Percentiles rank a stretch among this genome's conserved stretches.
Conservation (phyloP, 2,329 filamentous ascomycete species). For the Aspergillus sp. region DNA sequence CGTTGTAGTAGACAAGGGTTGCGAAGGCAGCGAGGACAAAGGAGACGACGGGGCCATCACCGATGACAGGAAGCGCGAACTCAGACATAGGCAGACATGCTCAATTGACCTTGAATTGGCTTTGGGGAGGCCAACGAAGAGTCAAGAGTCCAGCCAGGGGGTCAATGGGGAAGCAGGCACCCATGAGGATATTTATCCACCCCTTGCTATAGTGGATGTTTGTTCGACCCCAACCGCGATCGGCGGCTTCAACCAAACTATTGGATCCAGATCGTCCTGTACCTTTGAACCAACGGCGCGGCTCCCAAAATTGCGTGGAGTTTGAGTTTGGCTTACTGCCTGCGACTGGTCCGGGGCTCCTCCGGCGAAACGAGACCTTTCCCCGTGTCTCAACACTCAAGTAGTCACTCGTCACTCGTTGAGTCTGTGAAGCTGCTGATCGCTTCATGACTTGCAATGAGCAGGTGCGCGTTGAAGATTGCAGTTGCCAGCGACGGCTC, state of each 20-base stretch:
- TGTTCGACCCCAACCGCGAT: background rate
- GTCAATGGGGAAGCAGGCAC: too few species aligned
- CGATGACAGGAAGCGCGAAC: background rate
- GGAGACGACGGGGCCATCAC: background rate
- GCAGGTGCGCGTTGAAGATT: too few species aligned
- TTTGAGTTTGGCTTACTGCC: background rate
- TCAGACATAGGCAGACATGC: background rate
- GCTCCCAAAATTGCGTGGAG: background rate
- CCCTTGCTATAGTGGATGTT: too few species aligned
- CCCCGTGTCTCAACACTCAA: background rate
- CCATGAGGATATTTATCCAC: too few species aligned
- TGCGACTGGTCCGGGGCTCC: background rate
- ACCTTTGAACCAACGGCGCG: background rate
- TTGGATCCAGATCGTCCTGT: background rate
- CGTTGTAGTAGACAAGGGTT: constrained; percentile 46
- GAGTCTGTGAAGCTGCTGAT: background rate
- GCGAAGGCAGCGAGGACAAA: constrained; percentile 40
- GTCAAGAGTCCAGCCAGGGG: too few species aligned
- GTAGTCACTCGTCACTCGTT: background rate
- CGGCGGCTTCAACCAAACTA: background rate
- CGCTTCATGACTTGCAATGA: background rate
- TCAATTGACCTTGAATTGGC: too few species aligned
- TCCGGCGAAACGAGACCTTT: background rate
- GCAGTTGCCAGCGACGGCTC: too few species aligned
- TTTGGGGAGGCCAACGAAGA: too few species aligned